Evolutionary conservation across 1,284 basidiomycete species (phyloP), one percentile per base, ranked within the genome.

Genomic region (Ceratobasidium sp.): DNA sequence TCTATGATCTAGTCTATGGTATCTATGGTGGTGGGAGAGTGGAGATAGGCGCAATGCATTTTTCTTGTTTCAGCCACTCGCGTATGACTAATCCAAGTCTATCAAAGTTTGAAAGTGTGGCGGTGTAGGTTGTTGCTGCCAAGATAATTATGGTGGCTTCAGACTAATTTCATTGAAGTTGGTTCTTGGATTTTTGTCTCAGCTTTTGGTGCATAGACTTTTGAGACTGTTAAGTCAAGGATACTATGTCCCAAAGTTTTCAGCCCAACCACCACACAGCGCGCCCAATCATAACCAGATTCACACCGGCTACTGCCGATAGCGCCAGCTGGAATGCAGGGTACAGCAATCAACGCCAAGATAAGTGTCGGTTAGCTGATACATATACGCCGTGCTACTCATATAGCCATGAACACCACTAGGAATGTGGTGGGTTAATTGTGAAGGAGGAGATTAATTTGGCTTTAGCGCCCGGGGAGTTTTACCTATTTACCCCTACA

Each of bases 41-140:
- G 49, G 28, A 68, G 64, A 67, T 76, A 28, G 75, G 75, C 75
- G 75, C 42, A 77, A 77, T 68, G 75, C 75, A 77, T 77, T 77
- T 77, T 77, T 77, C 75, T 77, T 56, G 75, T 77, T 77, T 77
- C 75, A 77, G 64, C 53, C 51, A 76, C 61, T 28, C 18, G 44
- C 20, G 7, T 53, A 12, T 77, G 75, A 77, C 63, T 77, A 53
- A 77, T 28, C 64, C 40, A 46, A 49, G 53, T 42, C 55, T 77
- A 77, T 64, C 53, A 46, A 39, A 64, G 64, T 60, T 77, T 64
- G 55, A 68, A 49, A 63, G 44, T 3, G 60, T 75, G 71, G 71
- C 71, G 40, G 71, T 75, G 60, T 26, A 10, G 6, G 2, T 49
- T 51, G 42, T 12, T 49, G 10, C 23, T 64, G 71, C 58, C 53